These are phyloP conservation scores for Entomophthora muscae DNA, from an alignment of 371 early-diverging fungal species.

Conservation along the genomic window DNA sequence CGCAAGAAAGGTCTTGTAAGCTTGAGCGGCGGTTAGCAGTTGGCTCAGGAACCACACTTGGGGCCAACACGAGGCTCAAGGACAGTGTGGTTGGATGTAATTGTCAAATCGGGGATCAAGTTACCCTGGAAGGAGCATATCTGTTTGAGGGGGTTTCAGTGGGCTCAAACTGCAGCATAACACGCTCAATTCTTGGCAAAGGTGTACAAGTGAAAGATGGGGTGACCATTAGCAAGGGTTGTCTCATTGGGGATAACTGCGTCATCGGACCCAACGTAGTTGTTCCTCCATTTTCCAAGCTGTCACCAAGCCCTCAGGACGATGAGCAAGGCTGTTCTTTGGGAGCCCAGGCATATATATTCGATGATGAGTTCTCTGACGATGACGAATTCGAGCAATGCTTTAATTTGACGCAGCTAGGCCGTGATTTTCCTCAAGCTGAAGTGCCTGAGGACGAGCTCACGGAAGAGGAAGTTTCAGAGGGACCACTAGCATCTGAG, in stretches of 20 bases:
- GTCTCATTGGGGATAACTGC: slow-evolving; percentile 48
- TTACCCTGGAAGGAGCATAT: slow-evolving; percentile 50
- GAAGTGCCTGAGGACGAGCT: slow-evolving; percentile 19
- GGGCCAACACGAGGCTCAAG: slow-evolving; percentile 44
- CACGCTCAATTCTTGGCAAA: slow-evolving; percentile 54
- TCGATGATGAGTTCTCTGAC: slow-evolving; percentile 17
- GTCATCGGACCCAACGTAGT: slow-evolving; percentile 55
- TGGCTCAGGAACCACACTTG: slow-evolving; percentile 56
- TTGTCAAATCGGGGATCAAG: slow-evolving; percentile 45
- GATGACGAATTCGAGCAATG: slow-evolving; percentile 14
- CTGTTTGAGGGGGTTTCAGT: slow-evolving; percentile 65
- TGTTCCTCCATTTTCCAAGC: slow-evolving; percentile 45
- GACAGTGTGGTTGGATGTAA: slow-evolving; percentile 69
- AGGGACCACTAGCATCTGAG: slow-evolving; percentile 16
- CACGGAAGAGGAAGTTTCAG: slow-evolving; percentile 12
- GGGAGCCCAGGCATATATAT: slow-evolving; percentile 12
- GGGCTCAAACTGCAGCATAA: slow-evolving; percentile 38
- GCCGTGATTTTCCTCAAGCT: slow-evolving; percentile 9
- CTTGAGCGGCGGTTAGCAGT: slow-evolving; percentile 44
- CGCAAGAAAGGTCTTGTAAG: slow-evolving; percentile 22
- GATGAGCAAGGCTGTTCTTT: slow-evolving; percentile 16
- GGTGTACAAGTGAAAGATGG: slow-evolving; percentile 41
- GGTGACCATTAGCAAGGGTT: slow-evolving; percentile 43
- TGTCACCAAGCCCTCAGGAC: slow-evolving; percentile 35
- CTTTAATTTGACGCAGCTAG: background rate